phyloP scores from a whole-genome alignment of 768 basidiomycete species.

The Kwoniella newhampshirensis region DNA sequence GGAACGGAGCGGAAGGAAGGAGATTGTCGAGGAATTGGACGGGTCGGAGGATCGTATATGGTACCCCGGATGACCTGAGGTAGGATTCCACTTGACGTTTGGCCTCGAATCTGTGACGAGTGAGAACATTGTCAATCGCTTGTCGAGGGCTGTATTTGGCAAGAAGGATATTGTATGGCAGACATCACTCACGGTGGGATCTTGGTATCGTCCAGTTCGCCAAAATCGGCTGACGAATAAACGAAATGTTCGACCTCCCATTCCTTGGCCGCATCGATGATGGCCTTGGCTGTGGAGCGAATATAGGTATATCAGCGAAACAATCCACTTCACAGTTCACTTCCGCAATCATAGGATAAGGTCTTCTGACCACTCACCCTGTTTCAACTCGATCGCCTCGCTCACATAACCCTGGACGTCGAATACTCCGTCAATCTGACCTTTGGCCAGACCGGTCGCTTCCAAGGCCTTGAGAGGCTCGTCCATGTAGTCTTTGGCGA shows the following conservation, averaged over 20 bases:
- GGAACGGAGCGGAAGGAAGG: constrained; percentile 16
- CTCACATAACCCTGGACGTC: constrained; percentile 31
- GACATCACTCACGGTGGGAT: constrained; percentile 16
- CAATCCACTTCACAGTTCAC: too few relatives aligned
- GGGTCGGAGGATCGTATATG: constrained; percentile 25
- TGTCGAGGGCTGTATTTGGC: too few relatives aligned
- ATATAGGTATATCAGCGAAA: too few relatives aligned
- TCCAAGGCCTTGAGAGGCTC: constrained; percentile 21
- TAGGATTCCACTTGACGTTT: constrained; percentile 29
- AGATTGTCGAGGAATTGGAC: constrained; percentile 37
- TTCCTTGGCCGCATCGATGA: constrained; percentile 22
- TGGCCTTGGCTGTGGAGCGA: constrained; percentile 19
- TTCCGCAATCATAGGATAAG: too few relatives aligned
- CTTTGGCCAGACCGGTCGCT: constrained; percentile 9
- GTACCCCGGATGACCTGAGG: constrained; percentile 15
- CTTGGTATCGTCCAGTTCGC: constrained; percentile 13
- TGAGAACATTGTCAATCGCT: too few relatives aligned
- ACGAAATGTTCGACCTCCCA: constrained; percentile 29
- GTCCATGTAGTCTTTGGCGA: constrained; percentile 27
- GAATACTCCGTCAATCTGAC: constrained; percentile 25
- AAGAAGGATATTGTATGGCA: too few relatives aligned
- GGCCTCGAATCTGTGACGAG: constrained; percentile 27
- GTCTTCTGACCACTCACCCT: constrained; percentile 17
- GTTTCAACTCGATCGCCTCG: constrained; percentile 16
- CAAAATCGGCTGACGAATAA: constrained; percentile 28